Base-by-base conservation (phyloP, 2,329 filamentous ascomycete species). In the Biscogniauxia marginata region DNA sequence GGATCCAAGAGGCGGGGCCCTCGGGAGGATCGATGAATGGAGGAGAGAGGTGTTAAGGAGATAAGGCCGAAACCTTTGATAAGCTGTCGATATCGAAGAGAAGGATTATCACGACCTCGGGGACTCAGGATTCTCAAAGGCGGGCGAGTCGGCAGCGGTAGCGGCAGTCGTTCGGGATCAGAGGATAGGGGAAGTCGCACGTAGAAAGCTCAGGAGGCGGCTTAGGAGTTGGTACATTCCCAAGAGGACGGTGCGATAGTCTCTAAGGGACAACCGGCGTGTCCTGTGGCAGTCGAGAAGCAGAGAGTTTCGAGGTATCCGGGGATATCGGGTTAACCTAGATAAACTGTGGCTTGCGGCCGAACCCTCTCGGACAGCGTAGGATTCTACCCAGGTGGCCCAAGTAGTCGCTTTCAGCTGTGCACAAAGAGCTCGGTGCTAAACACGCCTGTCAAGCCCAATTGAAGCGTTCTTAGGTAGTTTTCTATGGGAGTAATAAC, bases 1-100 rank as follows among this genome's bases (percentile, higher is more conserved):
- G 61, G 67, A 62, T 55, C 64, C 62, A 64, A 63, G 62, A 66
- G 58, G 25, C 49, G 46, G 49, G 58, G 56, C 61, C 65, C 67
- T 64, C 56, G 56, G 49, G 44, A 30, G 52, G 55, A 48, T 62
- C 52, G 25, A 59, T 54, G 50, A 47, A 48, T 57, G 9, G 30
- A 39, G 30, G 30, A 49, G 53, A 50, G 54, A 47, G 62, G 48
- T 54, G 44, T 53, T 55, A 47, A 44, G 49, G 34, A 34, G 54
- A 51, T 18, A 57, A 50, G 43, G 50, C 57, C 24, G 54, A 50
- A 49, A 50, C 53, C 24, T 53, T 30, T 48, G 45, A 25, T 52
- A 46, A 51, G 52, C 25, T 53, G 39, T 56, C 39, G 43, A 34
- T 57, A 56, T 54, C 19, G 57, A 50, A 61, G 39, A 23, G 24